Percentiles rank a stretch among this genome's conserved stretches.
These are phyloP conservation scores for Theileria parva DNA, from an alignment of 169 alveolate genomes.

Conservation along the genomic window DNA sequence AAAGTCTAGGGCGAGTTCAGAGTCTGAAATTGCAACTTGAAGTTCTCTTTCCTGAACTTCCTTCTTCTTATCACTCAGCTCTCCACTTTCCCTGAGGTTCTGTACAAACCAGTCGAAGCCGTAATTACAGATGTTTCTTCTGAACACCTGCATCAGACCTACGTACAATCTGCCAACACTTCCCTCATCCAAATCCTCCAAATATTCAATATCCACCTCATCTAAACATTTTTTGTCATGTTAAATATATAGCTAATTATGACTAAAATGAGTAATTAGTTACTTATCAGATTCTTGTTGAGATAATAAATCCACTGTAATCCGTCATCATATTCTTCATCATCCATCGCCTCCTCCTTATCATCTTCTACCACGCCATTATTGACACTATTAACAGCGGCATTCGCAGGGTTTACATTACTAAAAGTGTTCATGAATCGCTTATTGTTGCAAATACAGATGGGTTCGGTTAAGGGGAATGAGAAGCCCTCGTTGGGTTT, in stretches of 20 bases:
- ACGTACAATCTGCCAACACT: constrained; percentile 12
- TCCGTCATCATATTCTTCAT: constrained; percentile 26
- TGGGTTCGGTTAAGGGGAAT: constrained; percentile 27
- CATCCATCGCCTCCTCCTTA: not conserved
- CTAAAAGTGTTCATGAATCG: not conserved
- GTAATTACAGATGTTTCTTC: constrained; percentile 2
- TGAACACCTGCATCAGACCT: constrained; percentile 27
- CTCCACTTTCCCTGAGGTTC: constrained; percentile 23
- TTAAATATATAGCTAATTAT: not conserved
- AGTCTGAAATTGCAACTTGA: constrained; percentile 37
- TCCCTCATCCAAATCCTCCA: constrained; percentile 28
- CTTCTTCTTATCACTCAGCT: constrained; percentile 50
- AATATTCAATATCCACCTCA: constrained; percentile 19
- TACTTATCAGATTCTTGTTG: constrained; percentile 13
- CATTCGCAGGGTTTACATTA: not conserved
- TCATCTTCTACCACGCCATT: not conserved
- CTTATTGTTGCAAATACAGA: constrained; percentile 35
- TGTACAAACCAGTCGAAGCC: constrained; percentile 37
- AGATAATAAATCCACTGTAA: constrained; percentile 29
- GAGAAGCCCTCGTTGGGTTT: constrained; percentile 41
- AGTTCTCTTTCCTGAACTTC: constrained; percentile 46
- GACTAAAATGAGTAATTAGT: not conserved
- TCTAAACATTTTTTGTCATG: constrained; percentile 12
- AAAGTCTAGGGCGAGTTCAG: constrained; percentile 40
- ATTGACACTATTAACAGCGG: not conserved